These are phyloP conservation scores for Nicotiana tabacum DNA, from an alignment of 257 asterid genomes.

Conservation along the genomic window DNA sequence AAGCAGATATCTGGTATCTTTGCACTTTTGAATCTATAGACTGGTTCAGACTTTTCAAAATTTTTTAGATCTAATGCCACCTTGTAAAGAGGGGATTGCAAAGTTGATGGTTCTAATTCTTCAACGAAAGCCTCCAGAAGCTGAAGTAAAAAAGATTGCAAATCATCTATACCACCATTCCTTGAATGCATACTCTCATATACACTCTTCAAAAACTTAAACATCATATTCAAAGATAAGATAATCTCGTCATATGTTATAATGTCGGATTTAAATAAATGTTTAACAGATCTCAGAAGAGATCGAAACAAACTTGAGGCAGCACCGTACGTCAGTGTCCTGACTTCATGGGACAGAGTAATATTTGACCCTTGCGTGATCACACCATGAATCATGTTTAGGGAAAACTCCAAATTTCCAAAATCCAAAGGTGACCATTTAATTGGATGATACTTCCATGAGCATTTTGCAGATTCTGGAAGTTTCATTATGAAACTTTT, in stretches of 20 bases:
- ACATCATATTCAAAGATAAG: constrained; percentile 47
- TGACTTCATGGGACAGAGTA: constrained; percentile 29
- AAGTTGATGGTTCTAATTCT: constrained; percentile 53
- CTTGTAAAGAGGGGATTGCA: constrained; percentile 70
- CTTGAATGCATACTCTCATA: constrained; percentile 30
- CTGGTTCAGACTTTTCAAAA: constrained; percentile 27
- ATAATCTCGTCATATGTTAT: constrained; percentile 46
- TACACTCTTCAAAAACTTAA: constrained; percentile 42
- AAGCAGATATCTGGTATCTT: constrained; percentile 25
- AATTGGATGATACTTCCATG: constrained; percentile 46
- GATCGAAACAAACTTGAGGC: constrained; percentile 55
- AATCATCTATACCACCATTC: constrained; percentile 22
- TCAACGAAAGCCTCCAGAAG: constrained; percentile 47
- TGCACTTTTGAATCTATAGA: constrained; percentile 25
- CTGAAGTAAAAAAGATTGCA: constrained; percentile 32
- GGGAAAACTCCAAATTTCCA: constrained; percentile 52
- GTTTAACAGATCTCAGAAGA: constrained; percentile 51
- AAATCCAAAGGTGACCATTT: constrained; percentile 59
- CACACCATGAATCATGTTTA: constrained; percentile 45
- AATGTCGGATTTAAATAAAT: constrained; percentile 32
- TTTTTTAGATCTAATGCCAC: constrained; percentile 33
- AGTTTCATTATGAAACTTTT: constrained; percentile 19
- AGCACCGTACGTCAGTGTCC: constrained; percentile 34
- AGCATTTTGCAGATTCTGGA: constrained; percentile 33
- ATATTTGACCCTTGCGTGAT: constrained; percentile 37